These are phyloP conservation scores for Podospora bellae-mahoneyi DNA, from an alignment of 495 filamentous ascomycete species.

Conservation along the genomic window DNA sequence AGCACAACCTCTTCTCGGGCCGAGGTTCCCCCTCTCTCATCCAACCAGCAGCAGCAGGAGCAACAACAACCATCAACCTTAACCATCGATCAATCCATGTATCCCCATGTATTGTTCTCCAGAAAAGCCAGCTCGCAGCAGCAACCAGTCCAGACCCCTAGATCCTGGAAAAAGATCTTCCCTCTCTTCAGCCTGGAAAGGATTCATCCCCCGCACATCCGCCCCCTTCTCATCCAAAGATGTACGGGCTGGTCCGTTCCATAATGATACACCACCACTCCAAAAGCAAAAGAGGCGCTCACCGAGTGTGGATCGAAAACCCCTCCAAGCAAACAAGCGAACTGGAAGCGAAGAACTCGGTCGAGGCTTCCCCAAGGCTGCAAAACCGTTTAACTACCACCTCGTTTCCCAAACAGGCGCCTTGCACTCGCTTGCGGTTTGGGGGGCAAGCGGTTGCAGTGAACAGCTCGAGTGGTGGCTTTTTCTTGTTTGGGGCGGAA, in stretches of 20 bases:
- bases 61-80: not conserved
- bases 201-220: not conserved
- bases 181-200: not conserved
- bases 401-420: not conserved
- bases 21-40: not conserved
- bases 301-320: constrained; percentile 23
- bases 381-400: not conserved
- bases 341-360: not conserved
- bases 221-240: not conserved
- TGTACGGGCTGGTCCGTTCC: constrained; percentile 25
- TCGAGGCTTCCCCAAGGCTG: constrained; percentile 1
- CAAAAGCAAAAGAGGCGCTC: constrained; percentile 23
- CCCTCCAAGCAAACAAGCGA: constrained; percentile 17
- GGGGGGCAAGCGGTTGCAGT: not conserved
- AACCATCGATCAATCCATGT: not conserved
- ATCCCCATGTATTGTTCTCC: not conserved
- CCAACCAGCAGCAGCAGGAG: not conserved
- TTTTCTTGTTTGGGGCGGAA: too few relatives aligned
- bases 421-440: not conserved
- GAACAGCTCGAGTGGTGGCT: not conserved
- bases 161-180: not conserved
- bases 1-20: not conserved
- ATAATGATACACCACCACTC: not conserved
- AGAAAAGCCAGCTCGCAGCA: not conserved
- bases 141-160: not conserved